phyloP scores from a whole-genome alignment of 257 asterid species.

The Ligustrum vulgare region DNA sequence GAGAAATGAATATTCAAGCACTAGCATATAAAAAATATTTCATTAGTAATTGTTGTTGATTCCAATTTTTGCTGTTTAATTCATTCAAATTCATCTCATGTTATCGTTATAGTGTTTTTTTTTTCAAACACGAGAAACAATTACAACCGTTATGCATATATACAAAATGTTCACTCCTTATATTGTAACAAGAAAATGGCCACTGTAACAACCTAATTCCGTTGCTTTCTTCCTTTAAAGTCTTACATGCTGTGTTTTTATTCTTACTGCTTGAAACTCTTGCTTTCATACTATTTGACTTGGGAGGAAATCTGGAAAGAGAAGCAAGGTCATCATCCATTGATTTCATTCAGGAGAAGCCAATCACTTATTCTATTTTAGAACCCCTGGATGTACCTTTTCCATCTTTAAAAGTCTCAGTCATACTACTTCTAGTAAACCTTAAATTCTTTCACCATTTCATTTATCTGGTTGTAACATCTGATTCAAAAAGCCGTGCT shows the following conservation, averaged over 20 bases:
- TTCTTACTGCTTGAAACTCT: neutral
- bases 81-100: too few relatives aligned
- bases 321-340: slow-evolving; percentile 2
- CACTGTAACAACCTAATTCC: neutral
- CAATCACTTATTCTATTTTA: neutral
- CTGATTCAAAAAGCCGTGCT: too few relatives aligned
- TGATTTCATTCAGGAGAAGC: neutral
- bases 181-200: too few relatives aligned
- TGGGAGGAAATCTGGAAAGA: slow-evolving; percentile 15
- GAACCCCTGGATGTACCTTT: neutral
- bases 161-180: too few relatives aligned
- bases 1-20: too few relatives aligned
- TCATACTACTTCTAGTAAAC: neutral
- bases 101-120: too few relatives aligned
- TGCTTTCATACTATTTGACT: neutral
- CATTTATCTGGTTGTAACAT: too few relatives aligned
- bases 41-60: too few relatives aligned
- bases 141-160: too few relatives aligned
- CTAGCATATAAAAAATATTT: too few relatives aligned
- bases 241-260: neutral
- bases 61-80: too few relatives aligned
- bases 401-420: neutral
- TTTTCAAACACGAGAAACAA: too few relatives aligned
- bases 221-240: neutral
- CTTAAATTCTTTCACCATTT: slow-evolving; percentile 30